phyloP scores from a whole-genome alignment of 352 stramenopile genomes.

The Phytophthora citricola region DNA sequence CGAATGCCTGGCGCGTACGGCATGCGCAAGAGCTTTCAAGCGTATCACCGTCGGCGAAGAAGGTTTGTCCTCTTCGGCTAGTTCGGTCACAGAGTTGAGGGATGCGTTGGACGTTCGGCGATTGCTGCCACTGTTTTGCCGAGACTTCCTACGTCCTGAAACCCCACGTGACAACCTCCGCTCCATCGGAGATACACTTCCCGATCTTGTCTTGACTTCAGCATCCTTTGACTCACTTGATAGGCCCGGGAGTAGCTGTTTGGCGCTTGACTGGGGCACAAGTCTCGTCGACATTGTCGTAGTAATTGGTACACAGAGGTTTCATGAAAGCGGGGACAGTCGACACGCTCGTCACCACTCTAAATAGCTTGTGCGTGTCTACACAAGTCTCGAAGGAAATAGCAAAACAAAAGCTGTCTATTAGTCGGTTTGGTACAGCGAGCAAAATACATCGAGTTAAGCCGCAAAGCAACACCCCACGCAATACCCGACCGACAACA shows the following conservation, averaged over 20 bases:
- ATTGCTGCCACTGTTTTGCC: slow-evolving; percentile 11
- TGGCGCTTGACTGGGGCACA: slow-evolving; percentile 1
- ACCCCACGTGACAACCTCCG: slow-evolving; percentile 19
- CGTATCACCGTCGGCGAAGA: slow-evolving; percentile 52
- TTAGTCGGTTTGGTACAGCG: slow-evolving; percentile 25
- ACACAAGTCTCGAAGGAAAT: neutral
- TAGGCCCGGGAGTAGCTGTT: slow-evolving; percentile 8
- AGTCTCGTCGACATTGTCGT: slow-evolving; percentile 5
- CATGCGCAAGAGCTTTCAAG: slow-evolving; percentile 55
- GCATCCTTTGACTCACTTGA: slow-evolving; percentile 8
- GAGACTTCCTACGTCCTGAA: slow-evolving; percentile 17
- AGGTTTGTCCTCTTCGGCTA: slow-evolving; percentile 20
- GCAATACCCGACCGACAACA: neutral
- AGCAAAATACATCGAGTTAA: slow-evolving; percentile 23
- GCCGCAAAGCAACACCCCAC: neutral
- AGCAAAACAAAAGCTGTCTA: slow-evolving; percentile 29
- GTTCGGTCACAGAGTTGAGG: slow-evolving; percentile 18
- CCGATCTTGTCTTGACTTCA: slow-evolving; percentile 5
- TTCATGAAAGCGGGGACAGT: neutral
- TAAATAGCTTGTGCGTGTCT: slow-evolving; percentile 7
- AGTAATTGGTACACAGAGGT: neutral
- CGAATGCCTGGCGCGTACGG: slow-evolving; percentile 59
- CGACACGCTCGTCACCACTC: slow-evolving; percentile 1
- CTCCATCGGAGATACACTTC: slow-evolving; percentile 23
- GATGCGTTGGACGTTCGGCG: slow-evolving; percentile 16